Conservation (phyloP, 345 rosid genomes). For the Hirschfeldia incana region DNA sequence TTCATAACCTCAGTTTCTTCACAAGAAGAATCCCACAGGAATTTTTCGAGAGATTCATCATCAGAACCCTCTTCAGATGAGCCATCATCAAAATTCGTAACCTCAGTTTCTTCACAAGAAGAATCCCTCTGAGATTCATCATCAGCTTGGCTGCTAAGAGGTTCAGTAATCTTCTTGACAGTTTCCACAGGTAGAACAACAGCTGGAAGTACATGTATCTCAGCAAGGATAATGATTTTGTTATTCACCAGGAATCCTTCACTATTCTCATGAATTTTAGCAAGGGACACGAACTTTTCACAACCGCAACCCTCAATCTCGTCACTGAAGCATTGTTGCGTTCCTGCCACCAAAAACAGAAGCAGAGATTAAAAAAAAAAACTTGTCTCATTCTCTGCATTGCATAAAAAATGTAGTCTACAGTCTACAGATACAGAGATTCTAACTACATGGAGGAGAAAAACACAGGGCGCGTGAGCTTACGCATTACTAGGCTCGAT, state of each 20-base stretch:
- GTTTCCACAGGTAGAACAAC: neutral
- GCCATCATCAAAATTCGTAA: neutral
- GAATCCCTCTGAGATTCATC: neutral
- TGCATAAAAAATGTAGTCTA: too few relatives aligned
- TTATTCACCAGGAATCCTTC: too few relatives aligned
- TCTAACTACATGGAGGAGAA: neutral
- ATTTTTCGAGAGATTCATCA: neutral
- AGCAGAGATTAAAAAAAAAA: too few relatives aligned
- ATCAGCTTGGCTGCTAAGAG: neutral
- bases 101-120: neutral
- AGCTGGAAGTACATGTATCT: neutral
- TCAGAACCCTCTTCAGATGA: neutral
- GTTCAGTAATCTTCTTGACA: neutral
- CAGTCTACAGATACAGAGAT: neutral
- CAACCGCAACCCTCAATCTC: neutral
- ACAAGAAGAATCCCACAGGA: neutral
- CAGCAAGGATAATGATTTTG: too few relatives aligned
- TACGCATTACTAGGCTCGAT: neutral
- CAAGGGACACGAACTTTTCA: neutral
- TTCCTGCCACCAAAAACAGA: neutral
- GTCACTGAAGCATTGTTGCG: neutral
- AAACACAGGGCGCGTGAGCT: neutral
- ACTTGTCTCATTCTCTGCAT: too few relatives aligned
- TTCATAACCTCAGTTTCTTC: neutral
- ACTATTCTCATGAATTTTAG: too few relatives aligned